Base-by-base conservation (phyloP, 495 filamentous ascomycete genomes). In the Hypomontagnella submonticulosa region DNA sequence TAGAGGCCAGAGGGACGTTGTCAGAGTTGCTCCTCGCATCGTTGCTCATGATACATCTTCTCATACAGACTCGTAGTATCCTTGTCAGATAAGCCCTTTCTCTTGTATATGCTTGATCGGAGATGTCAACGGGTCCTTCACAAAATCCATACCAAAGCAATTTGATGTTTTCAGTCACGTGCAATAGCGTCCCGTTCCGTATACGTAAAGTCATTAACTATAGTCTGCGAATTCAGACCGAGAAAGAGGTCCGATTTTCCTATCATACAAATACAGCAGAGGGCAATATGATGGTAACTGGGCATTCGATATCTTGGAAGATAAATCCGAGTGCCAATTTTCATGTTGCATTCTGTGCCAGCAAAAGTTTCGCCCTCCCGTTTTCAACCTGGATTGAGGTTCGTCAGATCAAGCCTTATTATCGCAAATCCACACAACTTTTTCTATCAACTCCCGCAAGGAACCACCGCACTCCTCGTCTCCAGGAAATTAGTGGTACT, bases 241-340 rank as follows among this genome's bases (percentile, higher is more conserved):
- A 34, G 37, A 10, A 55, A 59, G 20, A 11, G 18, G 54, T 57
- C 50, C 55, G 48, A 55, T 55, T 69, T 38, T 57, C 55, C 55
- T 69, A 64, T 64, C 59, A 57, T 69, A 69, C 55, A 69, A 63
- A 61, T 69, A 69, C 66, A 69, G 46, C 58, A 40, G 42, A 44
- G 16, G 52, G 47, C 43, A 41, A 56, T 41, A 23, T 41, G 44
- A 15, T 56, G 34, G 23, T 47, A 40, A 49, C 50, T 41, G 57
- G 55, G 57, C 42, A 43, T 36, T 43, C 60, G 44, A 60, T 42
- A 41, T 54, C 33, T 19, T 15, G 9, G 42, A 60, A 30, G 27
- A n/a, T n/a, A 34, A 10, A 32, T 47, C 51, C 8, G 44, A 43
- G 9, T 20, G 60, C 47, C 37, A 49, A 20, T 32, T 49, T 32